Conservation (phyloP, 176 grass and related monocot species). For the Bolboschoenus planiculmis region DNA sequence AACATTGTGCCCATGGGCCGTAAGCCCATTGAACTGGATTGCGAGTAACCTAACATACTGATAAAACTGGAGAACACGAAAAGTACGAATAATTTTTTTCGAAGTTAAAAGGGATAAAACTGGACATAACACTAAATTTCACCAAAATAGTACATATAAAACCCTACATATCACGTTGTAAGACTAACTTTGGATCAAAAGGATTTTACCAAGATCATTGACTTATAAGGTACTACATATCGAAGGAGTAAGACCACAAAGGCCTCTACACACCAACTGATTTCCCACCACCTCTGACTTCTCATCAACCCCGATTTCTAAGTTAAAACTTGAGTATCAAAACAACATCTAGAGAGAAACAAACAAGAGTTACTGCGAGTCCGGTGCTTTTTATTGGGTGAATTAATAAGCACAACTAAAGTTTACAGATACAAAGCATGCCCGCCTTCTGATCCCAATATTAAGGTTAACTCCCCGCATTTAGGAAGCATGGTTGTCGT, state of each 20-base stretch:
- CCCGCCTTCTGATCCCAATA: constrained; percentile 7
- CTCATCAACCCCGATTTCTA: neutral
- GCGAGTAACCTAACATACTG: neutral
- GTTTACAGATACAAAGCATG: neutral
- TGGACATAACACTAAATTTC: neutral
- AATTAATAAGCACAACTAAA: constrained; percentile 7
- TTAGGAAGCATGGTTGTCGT: constrained; percentile 9
- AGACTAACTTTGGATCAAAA: neutral
- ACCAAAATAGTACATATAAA: neutral
- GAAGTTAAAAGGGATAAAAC: neutral
- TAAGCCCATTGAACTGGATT: neutral
- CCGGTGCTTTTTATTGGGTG: constrained; percentile 1
- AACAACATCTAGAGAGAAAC: constrained; percentile 6
- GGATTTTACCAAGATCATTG: neutral
- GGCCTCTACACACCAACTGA: neutral
- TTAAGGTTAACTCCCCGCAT: neutral
- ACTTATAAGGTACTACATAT: neutral
- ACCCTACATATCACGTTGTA: neutral
- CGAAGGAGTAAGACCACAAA: neutral
- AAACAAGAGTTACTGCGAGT: neutral
- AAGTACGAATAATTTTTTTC: neutral
- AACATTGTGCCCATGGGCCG: neutral
- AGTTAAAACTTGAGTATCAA: constrained; percentile 1
- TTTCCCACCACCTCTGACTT: neutral
- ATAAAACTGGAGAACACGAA: neutral